Evolutionary conservation across 805 yeast species (phyloP), one percentile per base, ranked within the genome.

Genomic region (Peterozyma toletana): DNA sequence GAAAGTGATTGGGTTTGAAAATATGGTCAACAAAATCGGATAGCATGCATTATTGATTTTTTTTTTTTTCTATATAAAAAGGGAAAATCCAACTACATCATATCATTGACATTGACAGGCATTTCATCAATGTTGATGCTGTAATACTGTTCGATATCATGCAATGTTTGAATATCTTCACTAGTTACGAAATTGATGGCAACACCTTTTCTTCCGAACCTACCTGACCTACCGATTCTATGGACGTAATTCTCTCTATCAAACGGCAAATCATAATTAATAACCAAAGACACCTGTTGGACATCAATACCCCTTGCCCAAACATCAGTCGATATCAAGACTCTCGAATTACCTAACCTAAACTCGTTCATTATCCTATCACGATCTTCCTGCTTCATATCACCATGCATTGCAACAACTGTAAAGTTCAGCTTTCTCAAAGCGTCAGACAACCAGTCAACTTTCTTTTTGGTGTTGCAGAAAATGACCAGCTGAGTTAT

Each of bases 271-370:
- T 90, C 98, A 71, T 88, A 90, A 75, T 90, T 90, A 53, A 90
- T 86, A 51, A 90, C 98, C 54, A 91, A 75, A 30, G 96, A 88
- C 46, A 90, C 96, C 71, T 90, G 98, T 71, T 90, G 98, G 43
- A 90, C 96, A 70, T 90, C 98, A 53, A 90, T 90, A 68, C 98
- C 98, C 70, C 98, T 81, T 34, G 98, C 97, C 81, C 90, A 87
- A 51, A 90, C 86, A 67, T 90, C 97, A 43, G 98, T 90, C 33
- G 96, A 78, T 53, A 90, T 91, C 60, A 91, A 73, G 43, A 91
- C 91, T 63, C 98, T 79, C 33, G 97, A 87, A 49, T 88, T 83
- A 46, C 98, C 98, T 41, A 89, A 78, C 66, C 99, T 78, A 72
- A 91, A 91, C 68, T 91, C 97, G 62, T 83, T 80, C 99, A 91